Evolutionary conservation across 169 alveolate species (phyloP).

Genomic region (Plasmodium coatneyi): DNA sequence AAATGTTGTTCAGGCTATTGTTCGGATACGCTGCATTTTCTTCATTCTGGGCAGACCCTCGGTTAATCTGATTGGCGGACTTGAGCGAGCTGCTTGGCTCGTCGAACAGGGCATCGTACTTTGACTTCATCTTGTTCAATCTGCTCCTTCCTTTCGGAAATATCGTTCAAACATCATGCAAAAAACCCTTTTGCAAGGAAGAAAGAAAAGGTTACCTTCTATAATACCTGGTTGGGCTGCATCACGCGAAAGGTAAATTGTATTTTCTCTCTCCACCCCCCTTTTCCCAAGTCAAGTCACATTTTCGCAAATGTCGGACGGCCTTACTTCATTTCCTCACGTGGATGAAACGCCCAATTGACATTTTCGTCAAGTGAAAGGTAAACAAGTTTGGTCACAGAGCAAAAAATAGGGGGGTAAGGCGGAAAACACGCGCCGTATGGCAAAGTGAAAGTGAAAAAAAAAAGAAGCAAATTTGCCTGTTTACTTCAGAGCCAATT

Average conservation of each 20-base stretch:
- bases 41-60: neutral
- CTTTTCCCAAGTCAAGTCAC: neutral
- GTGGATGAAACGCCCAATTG: neutral
- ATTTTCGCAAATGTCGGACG: neutral
- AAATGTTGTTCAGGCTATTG: slow-evolving; percentile 19
- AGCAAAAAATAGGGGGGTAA: neutral
- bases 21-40: neutral
- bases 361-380: neutral
- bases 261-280: neutral
- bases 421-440: neutral
- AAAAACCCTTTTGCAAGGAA: neutral
- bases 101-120: slow-evolving; percentile 36
- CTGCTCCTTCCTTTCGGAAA: slow-evolving; percentile 1
- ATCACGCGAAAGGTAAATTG: neutral
- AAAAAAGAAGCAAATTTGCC: neutral
- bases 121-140: slow-evolving; percentile 15
- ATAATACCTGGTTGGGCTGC: neutral
- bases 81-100: neutral
- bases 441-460: neutral
- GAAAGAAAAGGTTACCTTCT: neutral
- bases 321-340: neutral
- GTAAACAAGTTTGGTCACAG: neutral
- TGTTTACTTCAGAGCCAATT: neutral
- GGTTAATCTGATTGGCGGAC: neutral
- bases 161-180: neutral